These are phyloP conservation scores for Acrocalymma vagum DNA, from an alignment of 2,329 filamentous ascomycete species.

Conservation along the genomic window DNA sequence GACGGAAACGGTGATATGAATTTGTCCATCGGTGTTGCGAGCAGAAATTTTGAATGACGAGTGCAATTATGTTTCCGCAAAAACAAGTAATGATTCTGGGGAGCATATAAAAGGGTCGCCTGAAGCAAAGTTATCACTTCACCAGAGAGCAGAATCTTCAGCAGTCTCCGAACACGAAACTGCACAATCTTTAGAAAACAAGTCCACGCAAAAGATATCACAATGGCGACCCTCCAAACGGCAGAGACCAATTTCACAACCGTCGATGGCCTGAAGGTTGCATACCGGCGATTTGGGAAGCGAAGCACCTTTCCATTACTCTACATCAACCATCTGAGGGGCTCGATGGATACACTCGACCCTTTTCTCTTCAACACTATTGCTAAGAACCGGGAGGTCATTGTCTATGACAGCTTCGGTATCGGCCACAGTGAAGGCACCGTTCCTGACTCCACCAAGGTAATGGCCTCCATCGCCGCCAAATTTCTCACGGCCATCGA, in stretches of 20 bases:
- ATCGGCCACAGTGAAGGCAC: conserved; percentile 56
- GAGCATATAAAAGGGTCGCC: no score
- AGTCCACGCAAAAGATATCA: no score
- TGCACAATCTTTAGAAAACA: no score
- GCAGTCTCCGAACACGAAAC: no score
- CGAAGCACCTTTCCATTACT: conserved; percentile 20
- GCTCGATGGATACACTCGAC: conserved; percentile 33
- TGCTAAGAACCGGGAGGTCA: conserved; percentile 51
- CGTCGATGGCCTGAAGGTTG: conserved; percentile 20
- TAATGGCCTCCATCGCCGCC: conserved; percentile 40
- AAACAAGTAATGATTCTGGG: no score
- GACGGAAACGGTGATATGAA: no score
- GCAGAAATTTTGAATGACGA: no score
- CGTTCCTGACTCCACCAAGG: conserved; percentile 51
- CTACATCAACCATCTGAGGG: conserved; percentile 30
- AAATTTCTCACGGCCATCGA: conserved; percentile 36
- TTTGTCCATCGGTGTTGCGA: no score
- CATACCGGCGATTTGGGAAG: conserved; percentile 27
- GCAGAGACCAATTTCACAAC: conserved; percentile 13
- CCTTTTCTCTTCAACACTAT: conserved; percentile 54
- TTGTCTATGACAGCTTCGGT: conserved; percentile 60
- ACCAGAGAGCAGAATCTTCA: no score
- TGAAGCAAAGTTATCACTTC: no score
- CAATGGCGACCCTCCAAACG: no score
- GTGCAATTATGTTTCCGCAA: no score